phyloP scores from a whole-genome alignment of 805 yeast species.

The Saccharomycopsis javanensis region DNA sequence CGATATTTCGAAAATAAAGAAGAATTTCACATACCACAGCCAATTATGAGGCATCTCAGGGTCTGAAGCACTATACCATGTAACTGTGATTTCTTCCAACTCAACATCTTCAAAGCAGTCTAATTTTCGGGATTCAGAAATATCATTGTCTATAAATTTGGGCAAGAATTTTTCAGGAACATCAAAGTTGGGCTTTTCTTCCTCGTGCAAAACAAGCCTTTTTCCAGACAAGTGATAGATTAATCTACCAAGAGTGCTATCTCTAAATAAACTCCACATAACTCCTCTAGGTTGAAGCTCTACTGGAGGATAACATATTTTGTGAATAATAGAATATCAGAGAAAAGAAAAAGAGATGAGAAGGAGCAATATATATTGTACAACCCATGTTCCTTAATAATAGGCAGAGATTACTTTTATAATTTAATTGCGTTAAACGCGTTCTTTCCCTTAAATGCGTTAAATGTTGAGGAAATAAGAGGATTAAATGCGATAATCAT shows the following conservation, averaged over 20 bases:
- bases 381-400: no score
- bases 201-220: slow-evolving; percentile 1
- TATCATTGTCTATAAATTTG: slow-evolving; percentile 1
- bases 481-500: no score
- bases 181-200: slow-evolving; percentile 27
- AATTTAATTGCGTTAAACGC: no score
- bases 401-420: no score
- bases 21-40: slow-evolving; percentile 33
- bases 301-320: no score
- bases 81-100: slow-evolving; percentile 1
- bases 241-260: not conserved
- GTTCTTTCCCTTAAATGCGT: no score
- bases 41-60: slow-evolving; percentile 51
- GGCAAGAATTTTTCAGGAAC: slow-evolving; percentile 28
- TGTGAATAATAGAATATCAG: no score
- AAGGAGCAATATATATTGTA: no score
- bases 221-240: not conserved
- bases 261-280: not conserved
- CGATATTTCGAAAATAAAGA: slow-evolving; percentile 33
- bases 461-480: no score
- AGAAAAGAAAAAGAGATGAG: no score
- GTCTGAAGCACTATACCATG: slow-evolving; percentile 32
- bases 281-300: no score
- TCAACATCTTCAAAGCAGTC: not conserved
- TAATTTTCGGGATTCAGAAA: not conserved